Conservation (phyloP, 2,329 filamentous ascomycete genomes). For the Elsinoe perseae region DNA sequence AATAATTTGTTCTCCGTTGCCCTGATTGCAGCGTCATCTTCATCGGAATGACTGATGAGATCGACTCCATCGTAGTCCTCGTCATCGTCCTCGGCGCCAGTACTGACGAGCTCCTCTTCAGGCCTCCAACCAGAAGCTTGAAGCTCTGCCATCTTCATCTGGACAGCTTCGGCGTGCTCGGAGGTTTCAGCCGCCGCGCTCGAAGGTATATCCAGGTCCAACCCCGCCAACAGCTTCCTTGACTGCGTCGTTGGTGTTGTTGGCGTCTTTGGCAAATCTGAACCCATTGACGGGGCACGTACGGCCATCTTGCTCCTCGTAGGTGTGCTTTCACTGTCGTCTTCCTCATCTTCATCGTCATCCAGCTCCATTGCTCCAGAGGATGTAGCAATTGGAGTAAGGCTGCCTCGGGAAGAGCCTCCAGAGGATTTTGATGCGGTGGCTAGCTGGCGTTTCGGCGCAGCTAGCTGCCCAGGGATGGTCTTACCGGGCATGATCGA, state of each 20-base stretch:
- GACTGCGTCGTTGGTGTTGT: slow-evolving; percentile 14
- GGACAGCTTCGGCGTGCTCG: slow-evolving; percentile 21
- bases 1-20: slow-evolving; percentile 20
- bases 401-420: background rate
- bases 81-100: slow-evolving; percentile 19
- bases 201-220: slow-evolving; percentile 14
- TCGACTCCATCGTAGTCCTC: slow-evolving; percentile 28
- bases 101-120: slow-evolving; percentile 19
- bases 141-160: slow-evolving; percentile 21
- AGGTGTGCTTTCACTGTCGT: slow-evolving; percentile 13
- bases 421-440: background rate
- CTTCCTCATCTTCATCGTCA: slow-evolving; percentile 3
- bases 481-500: slow-evolving; percentile 3
- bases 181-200: slow-evolving; percentile 18
- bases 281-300: slow-evolving; percentile 4
- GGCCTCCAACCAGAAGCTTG: slow-evolving; percentile 21
- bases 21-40: slow-evolving; percentile 22
- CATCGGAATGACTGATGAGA: slow-evolving; percentile 27
- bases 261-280: slow-evolving; percentile 12
- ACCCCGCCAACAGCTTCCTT: slow-evolving; percentile 15
- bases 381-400: background rate
- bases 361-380: background rate
- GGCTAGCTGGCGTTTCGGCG: background rate
- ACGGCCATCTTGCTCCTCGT: background rate
- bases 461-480: background rate